Percentiles rank a stretch among this genome's conserved stretches.
phyloP scores from a whole-genome alignment of 345 rosid species.

The Tarenaya hassleriana region DNA sequence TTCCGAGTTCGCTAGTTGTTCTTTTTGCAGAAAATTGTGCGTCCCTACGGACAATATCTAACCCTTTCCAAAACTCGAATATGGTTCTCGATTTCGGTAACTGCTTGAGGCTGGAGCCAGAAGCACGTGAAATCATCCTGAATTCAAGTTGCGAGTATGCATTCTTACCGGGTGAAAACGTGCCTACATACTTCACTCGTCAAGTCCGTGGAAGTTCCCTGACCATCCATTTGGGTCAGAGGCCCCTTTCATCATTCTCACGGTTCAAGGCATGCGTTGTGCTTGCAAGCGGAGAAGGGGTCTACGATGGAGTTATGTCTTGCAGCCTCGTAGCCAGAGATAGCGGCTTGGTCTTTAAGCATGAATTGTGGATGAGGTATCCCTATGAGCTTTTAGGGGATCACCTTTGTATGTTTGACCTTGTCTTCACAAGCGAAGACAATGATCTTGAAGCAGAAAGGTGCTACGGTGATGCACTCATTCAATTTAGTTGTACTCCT shows the following conservation, averaged over 20 bases:
- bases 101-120: neutral
- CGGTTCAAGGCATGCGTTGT: constrained; percentile 1
- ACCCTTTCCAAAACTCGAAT: neutral
- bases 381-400: neutral
- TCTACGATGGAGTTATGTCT: neutral
- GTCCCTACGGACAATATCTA: constrained; percentile 3
- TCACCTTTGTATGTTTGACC: constrained; percentile 5
- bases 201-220: neutral
- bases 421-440: neutral
- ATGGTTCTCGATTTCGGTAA: neutral
- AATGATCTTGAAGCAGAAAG: neutral
- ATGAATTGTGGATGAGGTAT: neutral
- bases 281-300: neutral
- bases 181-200: neutral
- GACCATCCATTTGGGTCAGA: neutral
- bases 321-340: constrained; percentile 1
- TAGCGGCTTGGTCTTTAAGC: neutral
- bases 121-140: neutral
- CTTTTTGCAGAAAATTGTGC: neutral
- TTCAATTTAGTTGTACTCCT: neutral
- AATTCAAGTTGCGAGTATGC: constrained; percentile 1
- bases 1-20: neutral
- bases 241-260: neutral
- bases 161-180: neutral
- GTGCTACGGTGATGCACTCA: neutral